Conservation (phyloP, 1,284 basidiomycete genomes). For the Coniferiporia sulphurascens region DNA sequence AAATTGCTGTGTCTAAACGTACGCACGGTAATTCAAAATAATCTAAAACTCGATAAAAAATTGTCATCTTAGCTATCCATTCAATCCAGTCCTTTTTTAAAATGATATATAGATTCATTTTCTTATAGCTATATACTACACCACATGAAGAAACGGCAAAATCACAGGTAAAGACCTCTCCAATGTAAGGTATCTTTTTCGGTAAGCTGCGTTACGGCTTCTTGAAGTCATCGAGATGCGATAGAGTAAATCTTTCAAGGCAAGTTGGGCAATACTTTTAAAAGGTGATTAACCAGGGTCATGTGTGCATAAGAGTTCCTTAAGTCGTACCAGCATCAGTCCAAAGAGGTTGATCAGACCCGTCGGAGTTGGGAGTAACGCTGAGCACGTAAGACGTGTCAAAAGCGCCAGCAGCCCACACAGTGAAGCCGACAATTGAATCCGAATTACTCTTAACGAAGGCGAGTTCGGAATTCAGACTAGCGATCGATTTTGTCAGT, state of each 20-base stretch:
- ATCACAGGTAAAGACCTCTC: too few relatives aligned
- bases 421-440: constrained; percentile 44
- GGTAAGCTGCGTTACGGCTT: too few relatives aligned
- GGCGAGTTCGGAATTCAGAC: constrained; percentile 39
- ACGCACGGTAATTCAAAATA: too few relatives aligned
- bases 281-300: not conserved
- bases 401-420: constrained; percentile 40
- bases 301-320: not conserved
- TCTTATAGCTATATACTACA: too few relatives aligned
- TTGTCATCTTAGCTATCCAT: too few relatives aligned
- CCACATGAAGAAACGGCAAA: too few relatives aligned
- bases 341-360: constrained; percentile 35
- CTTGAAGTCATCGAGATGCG: too few relatives aligned
- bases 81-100: too few relatives aligned
- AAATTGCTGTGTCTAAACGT: too few relatives aligned
- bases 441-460: constrained; percentile 44
- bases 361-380: constrained; percentile 33
- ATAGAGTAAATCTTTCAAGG: constrained; percentile 18
- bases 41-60: too few relatives aligned
- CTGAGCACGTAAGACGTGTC: constrained; percentile 34
- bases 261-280: constrained; percentile 28
- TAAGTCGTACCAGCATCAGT: constrained; percentile 26
- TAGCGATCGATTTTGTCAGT: constrained; percentile 20
- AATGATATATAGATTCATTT: too few relatives aligned
- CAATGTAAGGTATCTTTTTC: too few relatives aligned